Conservation (phyloP, 2,329 filamentous ascomycete species). For the Fusarium sp. region DNA sequence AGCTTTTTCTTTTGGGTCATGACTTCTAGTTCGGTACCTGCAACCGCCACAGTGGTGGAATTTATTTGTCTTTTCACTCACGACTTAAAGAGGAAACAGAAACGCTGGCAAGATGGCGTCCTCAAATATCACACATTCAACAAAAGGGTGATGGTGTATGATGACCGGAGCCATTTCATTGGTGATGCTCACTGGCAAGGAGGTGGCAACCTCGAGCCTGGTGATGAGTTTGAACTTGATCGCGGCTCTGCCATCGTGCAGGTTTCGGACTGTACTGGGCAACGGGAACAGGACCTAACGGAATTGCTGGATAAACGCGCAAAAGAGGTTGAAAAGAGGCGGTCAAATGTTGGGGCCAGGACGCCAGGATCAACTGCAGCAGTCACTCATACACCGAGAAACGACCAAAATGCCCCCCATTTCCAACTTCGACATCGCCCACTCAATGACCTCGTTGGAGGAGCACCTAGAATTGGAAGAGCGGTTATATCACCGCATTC, state of each 20-base stretch:
- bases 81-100: constrained; percentile 86
- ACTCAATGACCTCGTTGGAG: constrained; percentile 54
- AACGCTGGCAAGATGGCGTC: constrained; percentile 92
- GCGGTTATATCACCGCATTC: constrained; percentile 49
- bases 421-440: constrained; percentile 56
- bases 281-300: constrained; percentile 80
- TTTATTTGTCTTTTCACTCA: constrained; percentile 89
- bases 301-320: constrained; percentile 77
- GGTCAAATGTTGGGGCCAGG: constrained; percentile 58
- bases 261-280: constrained; percentile 79
- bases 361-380: constrained; percentile 37
- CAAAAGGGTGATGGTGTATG: constrained; percentile 89
- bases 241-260: constrained; percentile 80
- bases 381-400: constrained; percentile 37
- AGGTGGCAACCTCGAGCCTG: constrained; percentile 75
- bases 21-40: constrained; percentile 27
- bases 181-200: constrained; percentile 87
- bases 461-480: constrained; percentile 47
- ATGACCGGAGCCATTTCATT: constrained; percentile 81
- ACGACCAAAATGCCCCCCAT: constrained; percentile 43
- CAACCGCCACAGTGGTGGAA: constrained; percentile 79
- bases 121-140: constrained; percentile 93
- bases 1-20: constrained; percentile 17
- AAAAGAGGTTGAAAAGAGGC: constrained; percentile 65
- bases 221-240: constrained; percentile 84